Conservation (phyloP, 2,329 filamentous ascomycete species). For the Apiospora aurea region DNA sequence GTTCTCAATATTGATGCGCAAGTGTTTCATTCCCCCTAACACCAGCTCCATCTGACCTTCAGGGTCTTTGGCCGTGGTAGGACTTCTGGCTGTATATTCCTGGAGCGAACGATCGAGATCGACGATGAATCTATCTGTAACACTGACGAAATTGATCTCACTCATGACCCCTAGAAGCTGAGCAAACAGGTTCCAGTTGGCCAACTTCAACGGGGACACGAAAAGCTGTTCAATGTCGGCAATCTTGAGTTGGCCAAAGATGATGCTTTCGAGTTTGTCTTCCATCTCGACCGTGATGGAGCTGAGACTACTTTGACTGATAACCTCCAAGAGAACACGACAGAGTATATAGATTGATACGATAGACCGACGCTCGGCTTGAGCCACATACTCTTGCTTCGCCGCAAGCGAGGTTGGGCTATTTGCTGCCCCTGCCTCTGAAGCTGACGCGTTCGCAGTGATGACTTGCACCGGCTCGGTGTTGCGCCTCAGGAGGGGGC, state of each 20-base stretch:
- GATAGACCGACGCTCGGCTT: constrained; percentile 88
- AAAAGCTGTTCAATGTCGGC: constrained; percentile 83
- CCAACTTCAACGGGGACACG: constrained; percentile 81
- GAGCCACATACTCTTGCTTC: constrained; percentile 74
- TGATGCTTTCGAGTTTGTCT: constrained; percentile 91
- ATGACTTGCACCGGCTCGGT: constrained; percentile 70
- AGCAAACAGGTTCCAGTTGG: constrained; percentile 95
- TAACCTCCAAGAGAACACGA: constrained; percentile 91
- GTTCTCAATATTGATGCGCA: constrained; percentile 77
- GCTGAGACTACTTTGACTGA: constrained; percentile 83
- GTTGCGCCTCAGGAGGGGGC: constrained; percentile 71
- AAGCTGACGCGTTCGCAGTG: constrained; percentile 39
- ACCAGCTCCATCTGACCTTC: constrained; percentile 88
- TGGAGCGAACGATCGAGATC: constrained; percentile 82
- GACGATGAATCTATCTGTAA: constrained; percentile 80
- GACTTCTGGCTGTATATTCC: constrained; percentile 75
- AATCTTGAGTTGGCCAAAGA: constrained; percentile 92
- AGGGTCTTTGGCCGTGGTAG: constrained; percentile 64
- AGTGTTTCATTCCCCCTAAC: constrained; percentile 88
- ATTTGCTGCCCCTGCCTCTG: constrained; percentile 43
- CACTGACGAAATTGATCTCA: constrained; percentile 84
- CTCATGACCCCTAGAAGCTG: constrained; percentile 97
- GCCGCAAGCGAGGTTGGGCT: constrained; percentile 51
- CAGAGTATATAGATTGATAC: constrained; percentile 97
- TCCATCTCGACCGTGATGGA: constrained; percentile 91